phyloP scores from a whole-genome alignment of 768 basidiomycete species.

The Termitomyces sp. region DNA sequence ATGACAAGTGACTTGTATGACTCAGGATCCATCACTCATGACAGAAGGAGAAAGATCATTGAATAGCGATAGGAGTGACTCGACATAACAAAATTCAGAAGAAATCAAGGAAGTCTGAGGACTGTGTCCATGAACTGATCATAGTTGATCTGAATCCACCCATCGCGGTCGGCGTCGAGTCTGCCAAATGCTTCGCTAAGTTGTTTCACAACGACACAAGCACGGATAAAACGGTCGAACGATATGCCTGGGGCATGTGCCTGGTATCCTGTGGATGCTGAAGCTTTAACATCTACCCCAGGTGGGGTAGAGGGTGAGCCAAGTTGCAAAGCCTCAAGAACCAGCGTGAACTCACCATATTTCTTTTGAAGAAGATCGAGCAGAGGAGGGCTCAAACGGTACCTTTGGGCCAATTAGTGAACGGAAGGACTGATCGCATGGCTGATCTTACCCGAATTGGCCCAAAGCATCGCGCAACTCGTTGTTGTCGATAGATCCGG shows the following conservation, averaged over 20 bases:
- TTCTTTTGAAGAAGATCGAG: conserved; percentile 68
- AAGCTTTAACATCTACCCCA: conserved; percentile 57
- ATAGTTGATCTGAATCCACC: conserved; percentile 74
- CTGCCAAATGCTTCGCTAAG: conserved; percentile 65
- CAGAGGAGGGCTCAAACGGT: conserved; percentile 62
- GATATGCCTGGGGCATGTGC: conserved; percentile 51
- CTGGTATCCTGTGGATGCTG: conserved; percentile 27
- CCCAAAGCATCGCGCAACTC: conserved; percentile 67
- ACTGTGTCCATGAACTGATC: conserved; percentile 70
- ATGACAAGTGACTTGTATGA: neutral
- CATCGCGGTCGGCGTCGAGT: conserved; percentile 60
- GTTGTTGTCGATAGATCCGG: conserved; percentile 66
- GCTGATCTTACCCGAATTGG: conserved; percentile 60
- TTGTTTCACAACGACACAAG: conserved; percentile 79
- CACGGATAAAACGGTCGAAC: conserved; percentile 84
- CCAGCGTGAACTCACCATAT: conserved; percentile 51
- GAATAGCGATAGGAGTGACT: neutral
- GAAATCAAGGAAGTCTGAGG: conserved; percentile 45
- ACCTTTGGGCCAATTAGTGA: conserved; percentile 27
- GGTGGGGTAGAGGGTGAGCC: conserved; percentile 26
- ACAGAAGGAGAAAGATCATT: too few relatives aligned
- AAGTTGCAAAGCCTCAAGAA: neutral
- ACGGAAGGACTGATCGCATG: neutral
- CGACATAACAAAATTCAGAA: neutral
- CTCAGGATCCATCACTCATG: too few relatives aligned